Evolutionary conservation across 257 asterid species (phyloP).

Genomic region (Eustoma russellianum): DNA sequence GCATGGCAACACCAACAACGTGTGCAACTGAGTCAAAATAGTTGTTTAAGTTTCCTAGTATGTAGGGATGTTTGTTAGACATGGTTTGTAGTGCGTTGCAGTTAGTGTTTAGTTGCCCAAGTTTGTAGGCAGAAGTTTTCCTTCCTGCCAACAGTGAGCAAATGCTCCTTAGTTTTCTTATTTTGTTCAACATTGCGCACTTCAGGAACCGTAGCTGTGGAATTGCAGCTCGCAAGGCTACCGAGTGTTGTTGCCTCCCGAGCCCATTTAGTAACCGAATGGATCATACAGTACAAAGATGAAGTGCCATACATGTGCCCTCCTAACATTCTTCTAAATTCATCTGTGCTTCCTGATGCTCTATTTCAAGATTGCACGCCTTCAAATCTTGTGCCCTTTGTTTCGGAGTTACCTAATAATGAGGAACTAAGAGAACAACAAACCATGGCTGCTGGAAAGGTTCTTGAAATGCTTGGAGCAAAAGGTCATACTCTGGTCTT

Average conservation of each 20-base stretch:
- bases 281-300: slow-evolving; percentile 72
- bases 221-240: slow-evolving; percentile 84
- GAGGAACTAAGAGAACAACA: slow-evolving; percentile 53
- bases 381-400: slow-evolving; percentile 39
- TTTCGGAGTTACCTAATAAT: slow-evolving; percentile 55
- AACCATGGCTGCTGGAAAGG: slow-evolving; percentile 46
- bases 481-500: no score
- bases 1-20: no score
- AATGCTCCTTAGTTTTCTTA: no score
- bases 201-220: slow-evolving; percentile 91
- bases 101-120: no score
- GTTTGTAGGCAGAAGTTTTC: no score
- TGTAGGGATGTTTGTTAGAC: no score
- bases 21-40: no score
- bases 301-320: slow-evolving; percentile 73
- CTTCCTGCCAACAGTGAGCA: no score
- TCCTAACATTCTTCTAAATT: slow-evolving; percentile 72
- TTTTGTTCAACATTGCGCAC: no score
- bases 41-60: no score
- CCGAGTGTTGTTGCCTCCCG: slow-evolving; percentile 90
- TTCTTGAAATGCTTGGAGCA: no score
- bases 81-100: no score
- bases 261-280: slow-evolving; percentile 83
- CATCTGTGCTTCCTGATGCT: slow-evolving; percentile 77
- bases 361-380: slow-evolving; percentile 79